Base-by-base conservation (phyloP, 1,284 basidiomycete species). In the Pseudozyma tsukubaensis region DNA sequence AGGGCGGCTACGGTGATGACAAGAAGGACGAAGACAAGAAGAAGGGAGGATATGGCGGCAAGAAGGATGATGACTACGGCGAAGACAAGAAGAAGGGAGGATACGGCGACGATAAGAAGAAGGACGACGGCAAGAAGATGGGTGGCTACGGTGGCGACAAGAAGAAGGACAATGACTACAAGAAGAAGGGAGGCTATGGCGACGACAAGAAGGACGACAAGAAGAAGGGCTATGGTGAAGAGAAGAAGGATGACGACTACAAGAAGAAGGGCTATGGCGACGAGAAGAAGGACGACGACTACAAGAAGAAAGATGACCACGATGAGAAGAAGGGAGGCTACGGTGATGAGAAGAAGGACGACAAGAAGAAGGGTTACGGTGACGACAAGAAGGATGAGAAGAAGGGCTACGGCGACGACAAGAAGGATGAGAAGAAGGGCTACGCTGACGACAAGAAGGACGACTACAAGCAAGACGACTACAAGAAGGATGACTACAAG, bases 341-440 rank as follows among this genome's bases (percentile, higher is more conserved):
- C n/a, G n/a, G n/a, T 29, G 48, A 32, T 7, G 42, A 56, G 43
- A 55, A 54, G 40, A 43, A 24, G 35, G 60, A 55, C 13, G 56
- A 61, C 19, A 51, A 63, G 53, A 56, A 63, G 35, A 50, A 47
- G n/a, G 48, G 29, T 21, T 44, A 49, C 7, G 61, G 44, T 3
- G 49, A 24, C 11, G 24, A 45, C 19, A 40, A 64, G 50, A 51
- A 50, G 35, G 60, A 43, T 19, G 44, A 16, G 34, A 40, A 45
- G 50, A 47, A 47, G 5, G 45, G 42, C 4, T 54, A 44, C 34
- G 49, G 42, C 13, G 44, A 50, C 3, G 49, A 50, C 9, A 47
- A 59, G 49, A 35, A 58, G 37, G 39, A 42, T 19, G 40, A 42
- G 24, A 34, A 45, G 44, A 45, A 45, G 19, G 44, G 42, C 13